Conservation (phyloP, 805 yeast species). For the Brettanomyces nanus region DNA sequence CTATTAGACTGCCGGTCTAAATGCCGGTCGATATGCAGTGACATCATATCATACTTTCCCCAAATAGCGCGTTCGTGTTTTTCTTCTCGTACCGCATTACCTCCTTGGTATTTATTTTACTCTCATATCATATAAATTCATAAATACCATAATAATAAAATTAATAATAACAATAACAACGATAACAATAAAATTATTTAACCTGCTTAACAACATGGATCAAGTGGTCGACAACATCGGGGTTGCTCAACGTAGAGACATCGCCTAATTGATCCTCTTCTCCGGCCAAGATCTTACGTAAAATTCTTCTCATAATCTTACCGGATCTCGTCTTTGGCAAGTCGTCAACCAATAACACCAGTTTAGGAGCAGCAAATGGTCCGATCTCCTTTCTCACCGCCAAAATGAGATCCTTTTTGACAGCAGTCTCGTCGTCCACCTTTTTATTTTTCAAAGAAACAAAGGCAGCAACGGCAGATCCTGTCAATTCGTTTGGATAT, state of each 20-base stretch:
- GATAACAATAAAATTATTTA: too few species aligned
- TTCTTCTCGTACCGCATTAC: background rate
- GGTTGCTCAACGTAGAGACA: conserved; percentile 69
- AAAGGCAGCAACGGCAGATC: conserved; percentile 79
- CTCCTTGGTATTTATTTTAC: background rate
- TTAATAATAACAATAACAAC: too few species aligned
- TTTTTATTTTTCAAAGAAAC: conserved; percentile 54
- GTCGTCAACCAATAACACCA: conserved; percentile 63
- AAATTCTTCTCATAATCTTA: conserved; percentile 79
- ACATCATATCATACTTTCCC: too few species aligned
- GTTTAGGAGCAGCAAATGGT: conserved; percentile 80
- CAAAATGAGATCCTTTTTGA: conserved; percentile 55
- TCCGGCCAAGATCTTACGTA: conserved; percentile 65
- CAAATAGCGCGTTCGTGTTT: too few species aligned
- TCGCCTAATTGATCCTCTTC: conserved; percentile 81
- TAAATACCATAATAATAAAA: background rate
- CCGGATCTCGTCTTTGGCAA: conserved; percentile 85
- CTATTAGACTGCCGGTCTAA: too few species aligned
- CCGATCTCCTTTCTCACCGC: conserved; percentile 76
- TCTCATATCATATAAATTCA: too few species aligned
- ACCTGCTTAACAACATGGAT: conserved; percentile 42
- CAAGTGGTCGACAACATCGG: conserved; percentile 61
- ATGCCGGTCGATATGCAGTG: too few species aligned
- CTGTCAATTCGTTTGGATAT: conserved; percentile 73
- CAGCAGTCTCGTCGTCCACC: conserved; percentile 39